Base-by-base conservation (phyloP, 2,329 filamentous ascomycete genomes). In the Phoma sp. region DNA sequence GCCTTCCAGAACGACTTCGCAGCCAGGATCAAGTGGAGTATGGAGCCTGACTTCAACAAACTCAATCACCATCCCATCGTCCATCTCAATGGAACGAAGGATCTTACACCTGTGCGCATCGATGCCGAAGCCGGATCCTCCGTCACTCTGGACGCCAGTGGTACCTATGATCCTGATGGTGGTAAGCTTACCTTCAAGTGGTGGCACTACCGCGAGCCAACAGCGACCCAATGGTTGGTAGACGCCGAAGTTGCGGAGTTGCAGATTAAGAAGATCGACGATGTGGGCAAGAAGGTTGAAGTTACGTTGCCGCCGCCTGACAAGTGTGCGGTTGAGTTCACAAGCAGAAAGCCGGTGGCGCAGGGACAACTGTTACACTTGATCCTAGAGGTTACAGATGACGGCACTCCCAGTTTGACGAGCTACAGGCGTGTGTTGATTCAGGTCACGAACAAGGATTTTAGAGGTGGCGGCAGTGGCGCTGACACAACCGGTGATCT, bases 1-100 rank as follows among this genome's bases (percentile, higher is more conserved):
- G 80, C 81, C 0, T 84, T 79, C 52, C 81, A 83, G 65, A 78
- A 79, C 43, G 81, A 83, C 50, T 84, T 80, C 64, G 81, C 74
- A 9, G 82, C 75, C 22, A 71, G 74, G 24, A 82, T 81, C 62
- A 78, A 76, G 62, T 84, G 74, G 82, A 81, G 72, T 13, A 67
- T 77, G 58, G 57, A 67, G 43, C 58, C 56, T 10, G 76, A 77
- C 13, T 59, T 72, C 22, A 55, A 57, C 13, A 68, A 73, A 22
- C 76, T 69, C 0, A 82, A 78, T 48, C 82, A 84, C 59, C 78
- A 79, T 33, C 82, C 82, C 0, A 74, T 83, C 7, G 68, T 78
- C 9, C 61, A 77, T 2, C 77, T 83, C 51, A 81, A 78, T 39
- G 73, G 67, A 7, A 70, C 71, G 15, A 68, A 69, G 12, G 76